These are phyloP conservation scores for Xylaria sp. DNA, from an alignment of 2,329 filamentous ascomycete genomes.

Conservation along the genomic window DNA sequence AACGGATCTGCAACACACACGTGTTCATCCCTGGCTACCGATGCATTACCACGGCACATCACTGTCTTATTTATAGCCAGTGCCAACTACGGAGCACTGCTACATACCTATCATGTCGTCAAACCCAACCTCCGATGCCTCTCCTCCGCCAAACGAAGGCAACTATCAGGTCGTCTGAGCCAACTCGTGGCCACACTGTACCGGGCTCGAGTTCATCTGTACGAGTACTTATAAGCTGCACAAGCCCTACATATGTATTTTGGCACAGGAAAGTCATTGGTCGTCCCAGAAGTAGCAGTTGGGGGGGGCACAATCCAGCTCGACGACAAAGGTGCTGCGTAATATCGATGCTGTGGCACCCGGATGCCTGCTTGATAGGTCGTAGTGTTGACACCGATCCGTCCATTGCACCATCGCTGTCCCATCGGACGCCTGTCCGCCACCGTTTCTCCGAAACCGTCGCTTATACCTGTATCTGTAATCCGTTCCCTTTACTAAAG, in stretches of 20 bases:
- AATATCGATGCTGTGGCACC: background rate
- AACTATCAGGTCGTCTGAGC: background rate
- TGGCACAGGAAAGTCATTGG: background rate
- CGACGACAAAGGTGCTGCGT: background rate
- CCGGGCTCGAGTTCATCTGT: background rate
- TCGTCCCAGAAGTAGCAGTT: background rate
- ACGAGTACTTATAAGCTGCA: background rate
- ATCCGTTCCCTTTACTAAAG: too few species aligned
- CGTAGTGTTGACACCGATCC: background rate
- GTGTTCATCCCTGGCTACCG: slow-evolving; percentile 11
- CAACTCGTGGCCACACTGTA: background rate
- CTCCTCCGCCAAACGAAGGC: background rate
- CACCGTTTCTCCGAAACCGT: background rate
- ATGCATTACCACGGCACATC: slow-evolving; percentile 5
- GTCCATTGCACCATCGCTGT: slow-evolving; percentile 1
- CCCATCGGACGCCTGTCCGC: background rate
- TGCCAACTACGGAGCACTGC: background rate
- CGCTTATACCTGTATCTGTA: background rate
- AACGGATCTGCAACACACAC: slow-evolving; percentile 12
- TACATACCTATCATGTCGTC: background rate
- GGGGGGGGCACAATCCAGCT: background rate
- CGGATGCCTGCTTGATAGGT: background rate
- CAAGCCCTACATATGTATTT: background rate
- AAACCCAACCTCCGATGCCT: background rate
- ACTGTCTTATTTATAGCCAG: slow-evolving; percentile 4